Evolutionary conservation across 2,329 filamentous ascomycete species (phyloP).

Genomic region (Talaromyces sp.): DNA sequence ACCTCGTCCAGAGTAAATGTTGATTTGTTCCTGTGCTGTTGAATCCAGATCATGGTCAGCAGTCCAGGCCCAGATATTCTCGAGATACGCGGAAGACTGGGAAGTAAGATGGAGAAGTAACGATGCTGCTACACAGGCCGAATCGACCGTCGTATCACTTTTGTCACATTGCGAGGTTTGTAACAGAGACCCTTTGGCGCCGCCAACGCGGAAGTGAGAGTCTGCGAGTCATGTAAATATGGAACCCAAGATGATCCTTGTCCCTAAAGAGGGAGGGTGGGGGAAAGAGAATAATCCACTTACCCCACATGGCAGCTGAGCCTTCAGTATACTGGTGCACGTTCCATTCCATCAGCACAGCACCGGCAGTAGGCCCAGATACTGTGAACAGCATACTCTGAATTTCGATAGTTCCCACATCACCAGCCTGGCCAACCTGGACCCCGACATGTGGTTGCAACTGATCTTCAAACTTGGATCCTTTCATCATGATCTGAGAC

Average conservation of each 20-base stretch:
- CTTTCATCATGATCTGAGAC: constrained; percentile 37
- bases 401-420: constrained; percentile 41
- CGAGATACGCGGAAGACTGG: constrained; percentile 45
- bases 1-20: constrained; percentile 58
- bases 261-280: too few relatives aligned
- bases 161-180: constrained; percentile 35
- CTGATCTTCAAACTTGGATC: constrained; percentile 31
- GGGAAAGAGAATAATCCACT: background rate
- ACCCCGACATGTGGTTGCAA: constrained; percentile 29
- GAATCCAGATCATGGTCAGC: constrained; percentile 38
- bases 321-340: constrained; percentile 35
- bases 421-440: constrained; percentile 33
- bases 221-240: constrained; percentile 30
- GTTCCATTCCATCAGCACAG: constrained; percentile 37
- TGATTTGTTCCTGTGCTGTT: constrained; percentile 58
- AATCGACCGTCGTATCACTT: background rate
- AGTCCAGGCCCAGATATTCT: constrained; percentile 39
- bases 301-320: constrained; percentile 30
- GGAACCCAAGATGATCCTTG: background rate
- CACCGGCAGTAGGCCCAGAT: constrained; percentile 38
- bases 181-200: constrained; percentile 38
- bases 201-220: constrained; percentile 43
- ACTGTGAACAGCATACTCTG: constrained; percentile 40
- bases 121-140: constrained; percentile 34
- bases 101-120: constrained; percentile 67